Conservation (phyloP, 2,329 filamentous ascomycete genomes). For the Colletotrichum melonis region DNA sequence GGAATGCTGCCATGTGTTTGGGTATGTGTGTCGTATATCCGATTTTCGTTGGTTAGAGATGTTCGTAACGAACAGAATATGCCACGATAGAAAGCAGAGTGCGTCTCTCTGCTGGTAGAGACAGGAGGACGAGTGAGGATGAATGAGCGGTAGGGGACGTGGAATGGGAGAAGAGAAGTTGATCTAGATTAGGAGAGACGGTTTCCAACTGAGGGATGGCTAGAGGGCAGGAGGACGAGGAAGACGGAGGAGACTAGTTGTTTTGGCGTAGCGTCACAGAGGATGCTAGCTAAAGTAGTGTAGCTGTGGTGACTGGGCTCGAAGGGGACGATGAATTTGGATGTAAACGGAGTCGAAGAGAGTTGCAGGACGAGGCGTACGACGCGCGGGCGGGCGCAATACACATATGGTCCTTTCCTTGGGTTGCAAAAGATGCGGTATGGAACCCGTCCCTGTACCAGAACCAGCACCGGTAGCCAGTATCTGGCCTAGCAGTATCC, state of each 20-base stretch:
- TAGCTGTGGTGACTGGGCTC: slow-evolving; percentile 14
- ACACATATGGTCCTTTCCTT: background rate
- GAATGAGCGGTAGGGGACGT: background rate
- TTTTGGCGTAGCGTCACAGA: slow-evolving; percentile 17
- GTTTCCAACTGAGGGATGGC: slow-evolving; percentile 7
- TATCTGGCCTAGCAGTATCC: slow-evolving; percentile 18
- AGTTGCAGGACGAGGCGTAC: slow-evolving; percentile 1
- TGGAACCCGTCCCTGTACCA: slow-evolving; percentile 1
- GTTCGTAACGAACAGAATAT: background rate
- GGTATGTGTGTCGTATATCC: background rate
- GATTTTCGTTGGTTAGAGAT: background rate
- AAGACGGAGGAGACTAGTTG: background rate
- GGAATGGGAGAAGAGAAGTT: slow-evolving; percentile 8
- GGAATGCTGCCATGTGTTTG: slow-evolving; percentile 14
- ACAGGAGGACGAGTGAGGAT: background rate
- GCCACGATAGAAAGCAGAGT: background rate
- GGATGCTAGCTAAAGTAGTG: slow-evolving; percentile 10
- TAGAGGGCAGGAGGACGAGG: slow-evolving; percentile 7
- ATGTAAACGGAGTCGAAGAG: slow-evolving; percentile 14
- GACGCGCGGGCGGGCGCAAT: slow-evolving; percentile 13
- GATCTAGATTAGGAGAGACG: background rate
- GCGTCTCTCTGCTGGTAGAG: background rate
- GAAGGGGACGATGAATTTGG: slow-evolving; percentile 14
- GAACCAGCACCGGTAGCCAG: slow-evolving; percentile 16
- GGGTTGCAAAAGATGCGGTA: slow-evolving; percentile 19